These are phyloP conservation scores for Halteria grandinella DNA, from an alignment of 73 alveolate genomes.

Conservation along the genomic window DNA sequence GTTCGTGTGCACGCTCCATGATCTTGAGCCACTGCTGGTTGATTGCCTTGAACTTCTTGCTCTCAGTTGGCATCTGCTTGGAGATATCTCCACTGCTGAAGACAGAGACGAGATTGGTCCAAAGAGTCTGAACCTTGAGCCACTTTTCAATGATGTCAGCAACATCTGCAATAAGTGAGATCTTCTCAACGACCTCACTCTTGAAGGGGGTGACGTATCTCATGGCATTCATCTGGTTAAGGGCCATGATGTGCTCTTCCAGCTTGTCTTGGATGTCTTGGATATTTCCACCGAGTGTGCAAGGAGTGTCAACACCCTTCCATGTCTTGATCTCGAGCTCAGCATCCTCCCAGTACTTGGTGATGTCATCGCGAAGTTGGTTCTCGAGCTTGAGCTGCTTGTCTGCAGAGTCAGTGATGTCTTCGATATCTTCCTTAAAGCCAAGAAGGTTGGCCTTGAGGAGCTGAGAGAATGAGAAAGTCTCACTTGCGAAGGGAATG, in stretches of 20 bases:
- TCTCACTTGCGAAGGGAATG: conserved; percentile 71
- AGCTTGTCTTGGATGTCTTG: conserved; percentile 98
- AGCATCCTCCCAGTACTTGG: conserved; percentile 94
- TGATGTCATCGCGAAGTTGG: conserved; percentile 91
- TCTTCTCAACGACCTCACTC: conserved; percentile 86
- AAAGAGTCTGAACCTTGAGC: conserved; percentile 99
- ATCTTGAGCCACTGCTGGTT: conserved; percentile 99
- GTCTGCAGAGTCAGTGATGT: conserved; percentile 99
- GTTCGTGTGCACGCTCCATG: conserved; percentile 98
- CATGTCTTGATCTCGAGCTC: conserved; percentile 97
- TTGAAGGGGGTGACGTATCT: conserved; percentile 97
- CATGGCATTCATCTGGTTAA: conserved; percentile 94
- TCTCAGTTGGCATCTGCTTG: conserved; percentile 99
- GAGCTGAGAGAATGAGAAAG: conserved; percentile 81
- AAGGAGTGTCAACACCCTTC: conserved; percentile 97
- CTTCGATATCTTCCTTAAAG: conserved; percentile 97
- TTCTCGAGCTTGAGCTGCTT: conserved; percentile 95
- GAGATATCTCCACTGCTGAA: conserved; percentile 99
- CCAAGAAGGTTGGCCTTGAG: conserved; percentile 91
- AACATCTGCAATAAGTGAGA: conserved; percentile 90
- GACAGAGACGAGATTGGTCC: conserved; percentile 99
- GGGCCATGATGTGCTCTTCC: conserved; percentile 98
- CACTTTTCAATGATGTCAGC: conserved; percentile 98
- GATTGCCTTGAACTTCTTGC: conserved; percentile 97
- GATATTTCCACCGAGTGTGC: conserved; percentile 97